Evolutionary conservation across 805 yeast genomes (phyloP).

Genomic region (Kurtzmaniella fragi): DNA sequence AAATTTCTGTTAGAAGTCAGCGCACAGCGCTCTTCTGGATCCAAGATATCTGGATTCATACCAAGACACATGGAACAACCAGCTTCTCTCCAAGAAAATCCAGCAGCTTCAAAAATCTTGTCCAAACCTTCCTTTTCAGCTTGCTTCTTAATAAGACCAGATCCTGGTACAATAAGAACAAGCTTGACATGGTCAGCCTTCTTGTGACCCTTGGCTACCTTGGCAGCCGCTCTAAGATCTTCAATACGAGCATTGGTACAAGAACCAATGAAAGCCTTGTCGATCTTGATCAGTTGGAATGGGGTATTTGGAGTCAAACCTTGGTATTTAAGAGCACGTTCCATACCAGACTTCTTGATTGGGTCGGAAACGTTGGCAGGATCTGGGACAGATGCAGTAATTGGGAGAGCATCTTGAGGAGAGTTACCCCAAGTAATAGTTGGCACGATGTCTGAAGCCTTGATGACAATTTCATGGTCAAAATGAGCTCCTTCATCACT

Average conservation of each 20-base stretch:
- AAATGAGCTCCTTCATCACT: constrained; percentile 89
- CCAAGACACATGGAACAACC: constrained; percentile 99
- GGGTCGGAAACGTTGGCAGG: constrained; percentile 72
- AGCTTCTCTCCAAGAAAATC: constrained; percentile 99
- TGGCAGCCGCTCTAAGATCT: constrained; percentile 93
- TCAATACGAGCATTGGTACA: constrained; percentile 98
- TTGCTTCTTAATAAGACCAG: constrained; percentile 88
- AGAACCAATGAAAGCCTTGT: constrained; percentile 95
- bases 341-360: constrained; percentile 75
- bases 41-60: constrained; percentile 96
- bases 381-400: constrained; percentile 86
- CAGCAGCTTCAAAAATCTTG: constrained; percentile 85
- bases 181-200: constrained; percentile 76
- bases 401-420: constrained; percentile 97
- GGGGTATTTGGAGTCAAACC: constrained; percentile 84
- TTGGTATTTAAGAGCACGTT: constrained; percentile 88
- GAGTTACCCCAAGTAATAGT: constrained; percentile 99
- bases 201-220: constrained; percentile 83
- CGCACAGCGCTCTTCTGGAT: constrained; percentile 96
- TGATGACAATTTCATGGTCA: constrained; percentile 75
- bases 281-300: constrained; percentile 67
- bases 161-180: constrained; percentile 95
- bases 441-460: constrained; percentile 84
- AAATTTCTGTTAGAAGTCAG: constrained; percentile 98
- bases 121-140: constrained; percentile 96